phyloP scores from a whole-genome alignment of 768 basidiomycete genomes.

The Cystobasidium onofrii region DNA sequence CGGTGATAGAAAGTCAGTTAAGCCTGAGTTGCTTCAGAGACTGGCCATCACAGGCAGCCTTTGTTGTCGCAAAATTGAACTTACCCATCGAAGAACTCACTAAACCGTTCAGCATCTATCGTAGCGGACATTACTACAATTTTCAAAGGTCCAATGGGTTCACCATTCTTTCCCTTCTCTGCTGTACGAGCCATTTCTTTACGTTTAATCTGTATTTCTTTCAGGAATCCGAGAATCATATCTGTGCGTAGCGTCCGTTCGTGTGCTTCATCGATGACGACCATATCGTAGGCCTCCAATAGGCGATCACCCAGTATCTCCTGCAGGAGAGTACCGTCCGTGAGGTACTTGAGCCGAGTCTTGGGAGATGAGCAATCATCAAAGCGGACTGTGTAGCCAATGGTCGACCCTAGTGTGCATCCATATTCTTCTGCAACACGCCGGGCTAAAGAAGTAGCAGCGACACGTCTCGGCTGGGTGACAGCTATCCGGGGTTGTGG shows the following conservation, averaged over 20 bases:
- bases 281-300: constrained; percentile 70
- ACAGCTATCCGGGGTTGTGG: constrained; percentile 56
- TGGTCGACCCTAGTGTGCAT: constrained; percentile 60
- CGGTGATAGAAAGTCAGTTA: too few relatives aligned
- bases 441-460: constrained; percentile 84
- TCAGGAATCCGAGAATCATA: constrained; percentile 80
- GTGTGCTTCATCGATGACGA: constrained; percentile 94
- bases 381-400: constrained; percentile 94
- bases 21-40: too few relatives aligned
- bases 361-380: constrained; percentile 63
- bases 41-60: not conserved
- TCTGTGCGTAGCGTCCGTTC: constrained; percentile 92
- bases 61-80: too few relatives aligned
- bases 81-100: constrained; percentile 72
- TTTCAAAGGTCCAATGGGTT: constrained; percentile 62
- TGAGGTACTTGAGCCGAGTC: constrained; percentile 90
- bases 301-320: constrained; percentile 74
- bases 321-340: constrained; percentile 93
- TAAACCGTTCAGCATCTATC: constrained; percentile 89
- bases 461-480: constrained; percentile 90
- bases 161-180: constrained; percentile 37
- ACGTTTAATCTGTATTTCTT: constrained; percentile 63
- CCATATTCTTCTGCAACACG: constrained; percentile 82
- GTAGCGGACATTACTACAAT: constrained; percentile 97
- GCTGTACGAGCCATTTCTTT: constrained; percentile 50